Percentiles rank a stretch among this genome's conserved stretches.
Conservation (phyloP, 2,329 filamentous ascomycete genomes). For the Fusarium sp. region DNA sequence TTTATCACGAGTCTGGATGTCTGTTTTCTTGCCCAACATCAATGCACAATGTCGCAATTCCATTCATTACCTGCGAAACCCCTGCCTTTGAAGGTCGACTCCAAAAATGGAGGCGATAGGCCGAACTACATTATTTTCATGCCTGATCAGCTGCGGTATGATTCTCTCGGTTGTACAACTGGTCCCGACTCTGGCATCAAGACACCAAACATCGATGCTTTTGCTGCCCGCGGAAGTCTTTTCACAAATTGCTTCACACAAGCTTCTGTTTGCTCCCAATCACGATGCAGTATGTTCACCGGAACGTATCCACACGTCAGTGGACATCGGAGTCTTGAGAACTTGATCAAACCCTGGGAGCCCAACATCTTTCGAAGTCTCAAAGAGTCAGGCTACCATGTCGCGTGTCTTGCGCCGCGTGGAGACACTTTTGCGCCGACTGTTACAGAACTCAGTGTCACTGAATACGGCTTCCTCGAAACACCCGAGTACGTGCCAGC, state of each 20-base stretch:
- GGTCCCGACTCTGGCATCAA: constrained; percentile 47
- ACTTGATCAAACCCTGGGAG: constrained; percentile 65
- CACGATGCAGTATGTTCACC: constrained; percentile 63
- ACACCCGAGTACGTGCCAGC: constrained; percentile 54
- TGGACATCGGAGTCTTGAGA: constrained; percentile 62
- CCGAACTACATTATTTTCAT: constrained; percentile 62
- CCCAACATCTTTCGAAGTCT: constrained; percentile 62
- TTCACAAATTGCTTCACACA: constrained; percentile 64
- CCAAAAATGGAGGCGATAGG: constrained; percentile 47
- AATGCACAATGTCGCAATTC: constrained; percentile 22
- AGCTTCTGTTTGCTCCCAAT: constrained; percentile 63
- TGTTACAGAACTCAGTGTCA: constrained; percentile 61
- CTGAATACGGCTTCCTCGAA: constrained; percentile 62
- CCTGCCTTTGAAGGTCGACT: constrained; percentile 43
- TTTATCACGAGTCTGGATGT: neutral
- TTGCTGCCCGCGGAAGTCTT: constrained; percentile 54
- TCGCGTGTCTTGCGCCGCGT: constrained; percentile 61
- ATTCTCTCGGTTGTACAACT: constrained; percentile 57
- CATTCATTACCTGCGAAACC: constrained; percentile 39
- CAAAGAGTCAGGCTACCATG: constrained; percentile 62
- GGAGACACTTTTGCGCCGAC: constrained; percentile 60
- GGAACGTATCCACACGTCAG: constrained; percentile 62
- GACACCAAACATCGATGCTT: constrained; percentile 61
- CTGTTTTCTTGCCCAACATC: neutral
- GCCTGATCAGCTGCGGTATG: constrained; percentile 64